Evolutionary conservation across 192 early-diverging fungal species (phyloP).

Genomic region (Linnemannia elongata): DNA sequence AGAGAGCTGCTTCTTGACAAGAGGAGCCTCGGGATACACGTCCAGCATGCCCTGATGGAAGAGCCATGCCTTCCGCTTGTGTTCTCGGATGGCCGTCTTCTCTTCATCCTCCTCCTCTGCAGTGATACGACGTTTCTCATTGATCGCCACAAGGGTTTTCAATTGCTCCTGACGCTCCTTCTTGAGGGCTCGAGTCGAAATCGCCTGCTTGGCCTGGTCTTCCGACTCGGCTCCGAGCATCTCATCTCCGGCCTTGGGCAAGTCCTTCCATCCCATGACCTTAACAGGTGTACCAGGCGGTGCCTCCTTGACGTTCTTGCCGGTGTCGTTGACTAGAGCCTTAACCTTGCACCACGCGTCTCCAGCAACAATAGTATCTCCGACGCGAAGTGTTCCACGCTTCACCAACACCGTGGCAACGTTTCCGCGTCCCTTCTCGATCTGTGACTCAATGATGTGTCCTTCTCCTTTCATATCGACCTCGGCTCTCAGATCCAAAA

Average conservation of each 20-base stretch:
- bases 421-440: constrained; percentile 88
- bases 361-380: constrained; percentile 88
- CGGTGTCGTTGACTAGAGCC: constrained; percentile 84
- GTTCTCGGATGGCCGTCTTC: constrained; percentile 63
- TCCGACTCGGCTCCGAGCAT: constrained; percentile 81
- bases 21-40: constrained; percentile 63
- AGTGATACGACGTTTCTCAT: constrained; percentile 74
- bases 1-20: constrained; percentile 43
- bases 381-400: constrained; percentile 87
- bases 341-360: constrained; percentile 90
- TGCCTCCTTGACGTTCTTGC: constrained; percentile 78
- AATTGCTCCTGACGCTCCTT: constrained; percentile 72
- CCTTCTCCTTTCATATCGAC: constrained; percentile 83
- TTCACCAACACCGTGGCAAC: constrained; percentile 91
- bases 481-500: constrained; percentile 91
- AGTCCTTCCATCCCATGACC: constrained; percentile 93
- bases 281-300: constrained; percentile 88
- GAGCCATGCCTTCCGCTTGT: constrained; percentile 73
- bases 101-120: constrained; percentile 67
- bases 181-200: constrained; percentile 74
- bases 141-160: constrained; percentile 80
- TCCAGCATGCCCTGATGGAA: constrained; percentile 74
- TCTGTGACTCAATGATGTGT: constrained; percentile 88
- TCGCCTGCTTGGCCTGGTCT: constrained; percentile 81
- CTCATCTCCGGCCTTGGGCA: constrained; percentile 92